A percentile compares a stretch with the other conserved stretches of the same genome.
These are phyloP conservation scores for Cylindricascospora bacillispora DNA, from an alignment of 1,139 yeast genomes.

Conservation along the genomic window DNA sequence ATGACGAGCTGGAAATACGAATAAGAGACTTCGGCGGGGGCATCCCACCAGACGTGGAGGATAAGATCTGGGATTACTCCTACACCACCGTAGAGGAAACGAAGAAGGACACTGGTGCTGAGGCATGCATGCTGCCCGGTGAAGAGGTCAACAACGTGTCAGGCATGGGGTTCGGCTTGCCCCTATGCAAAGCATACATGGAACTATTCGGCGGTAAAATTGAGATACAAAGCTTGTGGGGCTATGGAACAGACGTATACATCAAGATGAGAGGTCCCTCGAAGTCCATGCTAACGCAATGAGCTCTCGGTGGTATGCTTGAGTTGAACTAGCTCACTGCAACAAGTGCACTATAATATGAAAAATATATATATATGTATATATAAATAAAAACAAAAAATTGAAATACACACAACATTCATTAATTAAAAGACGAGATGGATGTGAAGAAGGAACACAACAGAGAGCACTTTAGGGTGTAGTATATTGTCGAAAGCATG, in stretches of 20 bases:
- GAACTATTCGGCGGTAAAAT: constrained; percentile 66
- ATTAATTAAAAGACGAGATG: not conserved
- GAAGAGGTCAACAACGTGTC: constrained; percentile 66
- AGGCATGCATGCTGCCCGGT: constrained; percentile 48
- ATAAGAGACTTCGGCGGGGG: constrained; percentile 87
- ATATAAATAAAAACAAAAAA: constrained; percentile 1
- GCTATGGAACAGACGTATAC: constrained; percentile 78
- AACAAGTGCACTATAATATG: not conserved
- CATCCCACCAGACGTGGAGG: constrained; percentile 50
- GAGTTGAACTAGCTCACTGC: not conserved
- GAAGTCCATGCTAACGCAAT: constrained; percentile 8
- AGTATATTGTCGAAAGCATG: no score
- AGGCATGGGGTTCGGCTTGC: constrained; percentile 94
- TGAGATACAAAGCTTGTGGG: constrained; percentile 66
- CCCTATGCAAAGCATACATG: constrained; percentile 64
- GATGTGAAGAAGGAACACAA: no score
- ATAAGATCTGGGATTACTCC: constrained; percentile 70
- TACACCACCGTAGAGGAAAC: constrained; percentile 41
- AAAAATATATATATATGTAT: not conserved
- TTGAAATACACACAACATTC: not conserved
- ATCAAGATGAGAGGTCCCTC: constrained; percentile 32
- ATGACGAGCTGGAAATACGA: constrained; percentile 42
- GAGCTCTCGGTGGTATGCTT: not conserved
- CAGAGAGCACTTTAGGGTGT: no score
- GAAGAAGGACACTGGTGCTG: constrained; percentile 22